Evolutionary conservation across 257 asterid species (phyloP), one percentile per base, ranked within the genome.

Genomic region (Datura wrightii): DNA sequence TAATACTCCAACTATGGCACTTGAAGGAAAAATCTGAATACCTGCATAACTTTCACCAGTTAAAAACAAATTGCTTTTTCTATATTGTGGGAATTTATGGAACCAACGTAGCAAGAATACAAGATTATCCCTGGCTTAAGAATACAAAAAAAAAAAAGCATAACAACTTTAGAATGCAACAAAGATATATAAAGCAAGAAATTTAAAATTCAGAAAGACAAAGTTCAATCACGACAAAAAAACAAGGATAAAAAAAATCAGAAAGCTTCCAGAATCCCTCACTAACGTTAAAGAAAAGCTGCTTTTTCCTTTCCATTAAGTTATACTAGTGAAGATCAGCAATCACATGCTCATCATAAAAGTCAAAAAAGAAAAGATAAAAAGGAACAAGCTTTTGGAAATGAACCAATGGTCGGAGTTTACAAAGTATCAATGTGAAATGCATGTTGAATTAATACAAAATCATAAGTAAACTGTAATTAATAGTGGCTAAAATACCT

Each of bases 1-100:
- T n/a, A 79, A 41, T 11, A 11, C 11, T 2, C 48, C 63, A 78
- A 4, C 34, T 78, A 15, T 34, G 63, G 5, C 16, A 31, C 63
- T 52, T 14, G 5, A 3, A 52, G 31, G 82, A 78, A 78, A 34
- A 52, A 78, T 48, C 16, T 9, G 31, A 24, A 24, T 88, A 93
- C 95, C 97, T 82, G 95, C 97, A 84, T 93, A 92, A 84, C 95
- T 93, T 89, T 93, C 97, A 34, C 94, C 97, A 62, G 97, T 92
- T 70, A 93, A 79, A 82, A 89, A 93, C 88, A 93, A 87, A 86
- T 83, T 85, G 54, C 83, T 88, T 87, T 89, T 85, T 74, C 70
- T 91, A 63, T 90, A 92, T 79, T 90, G 88, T 1, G 97, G 94
- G 79, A 90, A 93, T 85, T 88, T 87, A 85, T 84, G 82, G 93